Base-by-base conservation (phyloP, 208 protist species). In the Leishmania martiniquensis region DNA sequence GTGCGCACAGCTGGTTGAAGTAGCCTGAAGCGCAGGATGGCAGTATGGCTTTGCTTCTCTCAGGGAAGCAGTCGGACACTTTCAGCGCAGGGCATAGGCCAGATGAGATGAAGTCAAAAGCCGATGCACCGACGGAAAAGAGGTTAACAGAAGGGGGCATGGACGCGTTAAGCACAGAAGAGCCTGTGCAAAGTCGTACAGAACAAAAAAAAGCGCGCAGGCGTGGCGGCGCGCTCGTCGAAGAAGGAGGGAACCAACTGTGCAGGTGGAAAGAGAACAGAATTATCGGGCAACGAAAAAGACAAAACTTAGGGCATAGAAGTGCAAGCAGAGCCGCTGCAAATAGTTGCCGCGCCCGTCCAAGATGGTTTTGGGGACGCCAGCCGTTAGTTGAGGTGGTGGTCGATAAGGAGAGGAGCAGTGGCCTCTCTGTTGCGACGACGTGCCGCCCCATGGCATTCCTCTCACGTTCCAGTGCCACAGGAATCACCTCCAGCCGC, bases 221-320 rank as follows among this genome's bases (percentile, higher is more conserved):
- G 5, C n/a, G 37, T 67, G 34, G 37, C 62, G 37, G 34, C 34
- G 12, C 13, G 44, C 13, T 45, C 32, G 62, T n/a, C 62, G n/a
- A 12, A 3, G 20, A 22, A 39, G 39, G 34, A 70, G 34, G 32
- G 47, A 39, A 42, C 15, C 13, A 5, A 32, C 5, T 37, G 29
- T 70, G 22, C n/a, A n/a, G n/a, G n/a, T 59, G 6, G 69, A 73
- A 51, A 73, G 51, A 62, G 32, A 25, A 34, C 55, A 60, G 32
- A n/a, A 60, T 34, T 44, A n/a, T n/a, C n/a, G n/a, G n/a, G n/a
- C 17, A 54, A 32, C 10, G 15, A 22, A 42, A 15, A 54, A 72
- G 15, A 32, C 44, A 44, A 54, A 7, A 71, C 47, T 60, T 22
- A 45, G 22, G 5, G 44, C 32, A 22, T 39, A 60, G 55, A 25